Evolutionary conservation across 768 basidiomycete genomes (phyloP), one percentile per base, ranked within the genome.

Genomic region (Cubamyces sp.): DNA sequence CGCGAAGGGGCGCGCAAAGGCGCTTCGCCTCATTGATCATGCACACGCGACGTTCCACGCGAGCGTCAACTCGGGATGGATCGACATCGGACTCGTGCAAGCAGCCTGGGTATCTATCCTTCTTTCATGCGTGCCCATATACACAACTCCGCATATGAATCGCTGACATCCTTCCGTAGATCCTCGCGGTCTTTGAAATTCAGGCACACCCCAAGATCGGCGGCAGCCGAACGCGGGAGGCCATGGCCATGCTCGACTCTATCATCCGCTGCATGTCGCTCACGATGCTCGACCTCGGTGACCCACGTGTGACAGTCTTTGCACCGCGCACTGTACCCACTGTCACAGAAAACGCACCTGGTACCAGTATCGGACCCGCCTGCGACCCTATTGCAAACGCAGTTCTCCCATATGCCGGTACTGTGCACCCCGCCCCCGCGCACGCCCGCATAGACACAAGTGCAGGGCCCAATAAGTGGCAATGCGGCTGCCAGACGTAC

Each of bases 81-180:
- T 92, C 14, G 88, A 92, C 64, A 84, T 88, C 67, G 84, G 82
- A 26, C 79, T 91, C 4, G 88, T 84, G 5, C 87, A 92, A 72
- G 86, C 89, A 30, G 87, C 88, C 56, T 91, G 87, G 60, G 66
- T 67, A 26, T 62, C 81, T 74, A 2, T 16, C 19, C 62, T 34
- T 47, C 55, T 26, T 5, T 15, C n/a, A 40, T 21, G 4, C 16
- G 1, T 4, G 26, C 21, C 11, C 11, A 11, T 15, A 6, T 12
- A 23, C 14, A 54, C 23, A 19, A 18, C 11, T 14, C 39, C 28
- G 21, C 23, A 39, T 26, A 19, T 18, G 16, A 15, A 55, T 40
- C 16, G 6, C 15, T n/a, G 18, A 12, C n/a, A 30, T 34, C 19
- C 6, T n/a, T 34, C 15, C 19, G 28, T 56, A 91, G 90, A 71